A percentile compares a stretch with the other conserved stretches of the same genome.
These are phyloP conservation scores for Leishmania major DNA, from an alignment of 208 protist species.

Conservation along the genomic window DNA sequence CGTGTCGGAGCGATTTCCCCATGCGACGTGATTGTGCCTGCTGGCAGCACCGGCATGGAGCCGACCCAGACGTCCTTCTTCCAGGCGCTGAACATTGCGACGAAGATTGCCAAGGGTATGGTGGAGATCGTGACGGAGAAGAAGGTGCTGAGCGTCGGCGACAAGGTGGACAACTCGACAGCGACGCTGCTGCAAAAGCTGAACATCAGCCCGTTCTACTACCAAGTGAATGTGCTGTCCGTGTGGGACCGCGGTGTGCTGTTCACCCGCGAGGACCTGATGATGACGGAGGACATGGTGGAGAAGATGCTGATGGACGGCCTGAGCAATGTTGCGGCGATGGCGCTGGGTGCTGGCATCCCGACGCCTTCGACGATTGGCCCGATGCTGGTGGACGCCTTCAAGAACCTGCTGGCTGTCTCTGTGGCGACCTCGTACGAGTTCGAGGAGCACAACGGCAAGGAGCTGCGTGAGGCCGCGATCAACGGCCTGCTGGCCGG, in stretches of 20 bases:
- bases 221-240: slow-evolving; percentile 92
- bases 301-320: slow-evolving; percentile 83
- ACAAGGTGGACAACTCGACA: slow-evolving; percentile 98
- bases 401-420: slow-evolving; percentile 98
- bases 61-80: slow-evolving; percentile 99
- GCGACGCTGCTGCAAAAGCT: slow-evolving; percentile 98
- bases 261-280: slow-evolving; percentile 95
- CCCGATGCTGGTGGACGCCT: slow-evolving; percentile 95
- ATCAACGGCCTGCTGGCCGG: slow-evolving; percentile 82
- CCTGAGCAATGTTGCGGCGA: slow-evolving; percentile 92
- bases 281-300: slow-evolving; percentile 95
- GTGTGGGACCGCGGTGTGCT: slow-evolving; percentile 97
- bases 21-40: slow-evolving; percentile 95
- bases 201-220: slow-evolving; percentile 99
- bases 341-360: slow-evolving; percentile 96
- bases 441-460: slow-evolving; percentile 82
- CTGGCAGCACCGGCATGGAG: slow-evolving; percentile 97
- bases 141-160: slow-evolving; percentile 94
- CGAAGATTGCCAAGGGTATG: slow-evolving; percentile 98
- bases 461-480: slow-evolving; percentile 91
- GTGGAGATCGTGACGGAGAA: slow-evolving; percentile 99
- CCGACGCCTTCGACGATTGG: slow-evolving; percentile 95
- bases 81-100: slow-evolving; percentile 99
- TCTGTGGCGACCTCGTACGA: slow-evolving; percentile 95
- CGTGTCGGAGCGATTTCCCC: slow-evolving; percentile 97